A percentile compares a stretch with the other conserved stretches of the same genome.
These are phyloP conservation scores for Leccinellum luteum DNA, from an alignment of 768 basidiomycete genomes.

Conservation along the genomic window DNA sequence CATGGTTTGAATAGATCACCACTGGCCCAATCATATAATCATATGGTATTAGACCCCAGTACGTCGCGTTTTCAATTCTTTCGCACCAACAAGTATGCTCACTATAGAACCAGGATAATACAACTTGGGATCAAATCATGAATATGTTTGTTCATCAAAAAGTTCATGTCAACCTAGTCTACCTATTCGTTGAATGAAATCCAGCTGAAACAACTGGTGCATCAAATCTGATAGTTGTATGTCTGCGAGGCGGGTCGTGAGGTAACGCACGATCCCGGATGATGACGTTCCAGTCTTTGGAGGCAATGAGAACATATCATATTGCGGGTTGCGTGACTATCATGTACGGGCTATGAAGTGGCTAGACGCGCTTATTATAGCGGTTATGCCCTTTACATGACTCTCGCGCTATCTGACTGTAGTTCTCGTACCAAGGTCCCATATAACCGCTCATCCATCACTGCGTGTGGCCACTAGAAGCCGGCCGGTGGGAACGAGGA, in stretches of 20 bases:
- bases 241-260: slow-evolving; percentile 66
- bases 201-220: slow-evolving; percentile 78
- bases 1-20: too few relatives aligned
- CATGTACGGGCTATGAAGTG: not conserved
- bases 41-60: too few relatives aligned
- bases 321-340: slow-evolving; percentile 81
- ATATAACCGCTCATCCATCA: slow-evolving; percentile 80
- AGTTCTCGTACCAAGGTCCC: slow-evolving; percentile 89
- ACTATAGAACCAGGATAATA: slow-evolving; percentile 60
- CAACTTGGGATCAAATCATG: slow-evolving; percentile 44
- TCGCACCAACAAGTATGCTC: too few relatives aligned
- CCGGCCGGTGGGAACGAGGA: slow-evolving; percentile 74
- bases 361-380: slow-evolving; percentile 72
- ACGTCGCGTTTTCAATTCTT: too few relatives aligned
- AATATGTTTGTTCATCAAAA: slow-evolving; percentile 4
- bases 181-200: slow-evolving; percentile 93
- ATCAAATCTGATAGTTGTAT: slow-evolving; percentile 83
- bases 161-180: slow-evolving; percentile 9
- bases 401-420: slow-evolving; percentile 82
- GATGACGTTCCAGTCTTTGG: slow-evolving; percentile 92
- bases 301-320: slow-evolving; percentile 86
- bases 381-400: slow-evolving; percentile 89
- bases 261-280: slow-evolving; percentile 87
- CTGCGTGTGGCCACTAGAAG: slow-evolving; percentile 81
- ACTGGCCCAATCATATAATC: too few relatives aligned